Evolutionary conservation across 768 basidiomycete species (phyloP).

Genomic region (Lactarius psammicola): DNA sequence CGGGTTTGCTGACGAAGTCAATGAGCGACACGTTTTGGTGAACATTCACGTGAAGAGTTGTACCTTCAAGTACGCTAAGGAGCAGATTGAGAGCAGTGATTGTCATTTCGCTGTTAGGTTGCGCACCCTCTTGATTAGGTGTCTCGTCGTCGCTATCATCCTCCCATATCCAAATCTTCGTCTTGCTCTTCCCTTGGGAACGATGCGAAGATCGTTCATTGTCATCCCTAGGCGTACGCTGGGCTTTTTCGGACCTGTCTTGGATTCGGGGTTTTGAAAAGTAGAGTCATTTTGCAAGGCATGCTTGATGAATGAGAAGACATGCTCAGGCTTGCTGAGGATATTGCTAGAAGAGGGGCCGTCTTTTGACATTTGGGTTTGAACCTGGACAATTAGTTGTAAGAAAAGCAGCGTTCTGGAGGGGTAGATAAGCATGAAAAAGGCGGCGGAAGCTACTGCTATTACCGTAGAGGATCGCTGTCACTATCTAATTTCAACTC

Average conservation of each 20-base stretch:
- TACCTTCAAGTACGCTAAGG: slow-evolving; percentile 86
- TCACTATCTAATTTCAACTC: slow-evolving; percentile 39
- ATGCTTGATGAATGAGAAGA: slow-evolving; percentile 81
- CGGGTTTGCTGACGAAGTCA: slow-evolving; percentile 44
- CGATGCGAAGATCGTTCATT: slow-evolving; percentile 40
- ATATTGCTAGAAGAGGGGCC: slow-evolving; percentile 53
- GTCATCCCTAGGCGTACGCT: slow-evolving; percentile 31
- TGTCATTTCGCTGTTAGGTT: slow-evolving; percentile 59
- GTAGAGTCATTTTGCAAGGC: slow-evolving; percentile 50
- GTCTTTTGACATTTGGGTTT: slow-evolving; percentile 59
- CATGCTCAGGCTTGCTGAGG: slow-evolving; percentile 61
- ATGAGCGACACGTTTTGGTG: not conserved
- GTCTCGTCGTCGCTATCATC: slow-evolving; percentile 54
- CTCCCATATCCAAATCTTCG: slow-evolving; percentile 34
- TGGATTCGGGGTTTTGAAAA: slow-evolving; percentile 17
- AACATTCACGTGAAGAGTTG: not conserved
- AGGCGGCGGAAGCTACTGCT: slow-evolving; percentile 14
- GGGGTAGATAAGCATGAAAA: slow-evolving; percentile 4
- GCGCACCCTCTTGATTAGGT: slow-evolving; percentile 41
- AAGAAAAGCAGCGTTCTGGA: slow-evolving; percentile 67
- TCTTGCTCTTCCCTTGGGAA: slow-evolving; percentile 37
- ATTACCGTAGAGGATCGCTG: slow-evolving; percentile 54
- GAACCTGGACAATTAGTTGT: slow-evolving; percentile 81
- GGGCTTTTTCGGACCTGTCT: slow-evolving; percentile 1
- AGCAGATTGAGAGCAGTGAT: slow-evolving; percentile 79